A percentile compares a stretch with the other conserved stretches of the same genome.
Conservation (phyloP, 2,329 filamentous ascomycete species). For the Fusarium equiseti region DNA sequence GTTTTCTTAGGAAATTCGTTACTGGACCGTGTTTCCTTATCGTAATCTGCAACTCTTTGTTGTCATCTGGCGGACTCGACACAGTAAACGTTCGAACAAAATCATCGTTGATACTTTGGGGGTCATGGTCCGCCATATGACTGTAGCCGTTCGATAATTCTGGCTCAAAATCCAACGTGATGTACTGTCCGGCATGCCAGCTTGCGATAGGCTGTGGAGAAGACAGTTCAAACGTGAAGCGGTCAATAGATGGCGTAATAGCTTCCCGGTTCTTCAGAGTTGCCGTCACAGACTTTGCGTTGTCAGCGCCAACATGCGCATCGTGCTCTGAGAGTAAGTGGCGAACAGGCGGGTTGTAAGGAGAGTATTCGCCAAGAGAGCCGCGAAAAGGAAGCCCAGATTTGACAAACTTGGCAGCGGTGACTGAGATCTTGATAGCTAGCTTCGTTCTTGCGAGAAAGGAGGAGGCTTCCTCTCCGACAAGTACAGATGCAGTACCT, state of each 20-base stretch:
- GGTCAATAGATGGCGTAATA: constrained; percentile 74
- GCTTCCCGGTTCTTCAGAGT: constrained; percentile 68
- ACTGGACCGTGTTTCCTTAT: constrained; percentile 76
- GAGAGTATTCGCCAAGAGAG: constrained; percentile 68
- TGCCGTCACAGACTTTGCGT: constrained; percentile 55
- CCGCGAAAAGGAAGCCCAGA: constrained; percentile 78
- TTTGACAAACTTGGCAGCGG: constrained; percentile 71
- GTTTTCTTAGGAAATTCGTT: constrained; percentile 73
- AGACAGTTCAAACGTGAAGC: constrained; percentile 66
- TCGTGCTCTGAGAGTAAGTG: constrained; percentile 70
- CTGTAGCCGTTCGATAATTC: constrained; percentile 80
- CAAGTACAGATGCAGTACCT: constrained; percentile 74
- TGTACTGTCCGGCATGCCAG: constrained; percentile 81
- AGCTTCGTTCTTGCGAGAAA: constrained; percentile 78
- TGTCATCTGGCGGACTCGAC: constrained; percentile 65
- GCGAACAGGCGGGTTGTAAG: constrained; percentile 83
- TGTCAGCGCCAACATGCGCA: constrained; percentile 22
- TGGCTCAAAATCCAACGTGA: constrained; percentile 77
- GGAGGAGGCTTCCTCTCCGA: constrained; percentile 70
- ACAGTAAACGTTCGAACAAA: constrained; percentile 87
- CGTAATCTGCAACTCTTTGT: constrained; percentile 76
- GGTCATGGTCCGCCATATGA: constrained; percentile 88
- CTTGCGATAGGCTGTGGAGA: constrained; percentile 33
- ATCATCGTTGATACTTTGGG: constrained; percentile 84
- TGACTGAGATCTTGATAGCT: constrained; percentile 75